Evolutionary conservation across 2,329 filamentous ascomycete genomes (phyloP).

Genomic region (Alternaria hordeiaustralica): DNA sequence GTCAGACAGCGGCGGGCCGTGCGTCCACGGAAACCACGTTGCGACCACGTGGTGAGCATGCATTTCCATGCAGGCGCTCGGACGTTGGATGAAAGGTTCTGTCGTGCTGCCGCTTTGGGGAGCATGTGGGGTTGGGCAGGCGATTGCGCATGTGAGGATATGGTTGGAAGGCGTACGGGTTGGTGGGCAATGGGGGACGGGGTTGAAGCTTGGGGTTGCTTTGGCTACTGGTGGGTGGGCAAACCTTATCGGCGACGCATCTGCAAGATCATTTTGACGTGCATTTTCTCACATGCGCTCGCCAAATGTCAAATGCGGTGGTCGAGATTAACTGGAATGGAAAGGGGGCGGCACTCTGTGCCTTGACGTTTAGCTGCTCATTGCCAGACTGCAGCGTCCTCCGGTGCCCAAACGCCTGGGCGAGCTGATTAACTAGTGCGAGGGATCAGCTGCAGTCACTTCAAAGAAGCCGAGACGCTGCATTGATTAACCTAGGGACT

Average conservation of each 20-base stretch:
- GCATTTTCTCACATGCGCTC: not conserved
- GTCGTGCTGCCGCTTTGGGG: not conserved
- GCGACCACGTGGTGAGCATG: slow-evolving; percentile 11
- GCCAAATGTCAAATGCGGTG: not conserved
- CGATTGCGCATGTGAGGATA: not conserved
- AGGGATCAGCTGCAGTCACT: slow-evolving; percentile 1
- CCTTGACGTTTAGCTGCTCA: not conserved
- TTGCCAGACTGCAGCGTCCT: not conserved
- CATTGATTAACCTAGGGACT: not conserved
- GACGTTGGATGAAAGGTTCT: slow-evolving; percentile 3
- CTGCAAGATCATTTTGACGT: not conserved
- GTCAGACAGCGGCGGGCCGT: slow-evolving; percentile 2
- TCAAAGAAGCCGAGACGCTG: not conserved
- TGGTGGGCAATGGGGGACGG: not conserved
- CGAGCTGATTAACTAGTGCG: slow-evolving; percentile 1
- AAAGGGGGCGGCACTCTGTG: not conserved
- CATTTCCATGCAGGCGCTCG: slow-evolving; percentile 12
- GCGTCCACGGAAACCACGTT: slow-evolving; percentile 6
- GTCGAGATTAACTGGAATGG: not conserved
- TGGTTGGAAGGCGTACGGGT: not conserved
- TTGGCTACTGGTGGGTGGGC: not conserved
- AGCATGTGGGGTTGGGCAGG: not conserved
- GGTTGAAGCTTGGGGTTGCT: not conserved
- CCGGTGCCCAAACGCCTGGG: not conserved
- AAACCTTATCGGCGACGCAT: not conserved